A percentile compares a stretch with the other conserved stretches of the same genome.
These are phyloP conservation scores for Aspergillus mulundensis DNA, from an alignment of 495 filamentous ascomycete species.

Conservation along the genomic window DNA sequence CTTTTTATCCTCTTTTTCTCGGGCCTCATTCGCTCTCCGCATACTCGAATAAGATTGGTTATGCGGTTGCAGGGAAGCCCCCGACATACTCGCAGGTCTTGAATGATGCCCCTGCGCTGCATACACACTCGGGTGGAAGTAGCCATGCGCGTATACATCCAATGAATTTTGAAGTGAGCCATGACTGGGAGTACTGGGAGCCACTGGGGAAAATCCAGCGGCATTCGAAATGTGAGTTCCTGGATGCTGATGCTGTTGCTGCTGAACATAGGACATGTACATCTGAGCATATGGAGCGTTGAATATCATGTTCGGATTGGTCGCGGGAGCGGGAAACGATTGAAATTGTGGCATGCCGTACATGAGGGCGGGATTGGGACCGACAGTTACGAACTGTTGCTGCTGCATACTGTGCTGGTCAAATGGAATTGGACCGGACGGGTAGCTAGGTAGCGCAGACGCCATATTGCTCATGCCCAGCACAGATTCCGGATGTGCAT, in stretches of 20 bases:
- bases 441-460: conserved; percentile 42
- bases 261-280: conserved; percentile 30
- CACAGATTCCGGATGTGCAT: conserved; percentile 25
- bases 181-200: conserved; percentile 2
- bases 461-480: conserved; percentile 47
- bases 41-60: neutral
- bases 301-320: conserved; percentile 24
- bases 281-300: conserved; percentile 25
- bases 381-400: conserved; percentile 15
- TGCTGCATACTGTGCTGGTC: conserved; percentile 30
- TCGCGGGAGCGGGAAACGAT: conserved; percentile 28
- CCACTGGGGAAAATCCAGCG: conserved; percentile 28
- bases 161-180: conserved; percentile 24
- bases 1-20: conserved; percentile 21
- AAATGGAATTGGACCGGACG: conserved; percentile 24
- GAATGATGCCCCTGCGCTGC: conserved; percentile 17
- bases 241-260: conserved; percentile 21
- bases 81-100: conserved; percentile 7
- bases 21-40: neutral
- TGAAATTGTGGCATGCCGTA: conserved; percentile 36
- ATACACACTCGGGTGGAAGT: conserved; percentile 28
- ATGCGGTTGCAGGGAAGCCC: conserved; percentile 7
- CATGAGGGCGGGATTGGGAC: conserved; percentile 22
- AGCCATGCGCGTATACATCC: conserved; percentile 23
- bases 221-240: conserved; percentile 23